Percentiles rank a stretch among this genome's conserved stretches.
Conservation (phyloP, 108 stramenopile species). For the Nitzschia inconspicua region DNA sequence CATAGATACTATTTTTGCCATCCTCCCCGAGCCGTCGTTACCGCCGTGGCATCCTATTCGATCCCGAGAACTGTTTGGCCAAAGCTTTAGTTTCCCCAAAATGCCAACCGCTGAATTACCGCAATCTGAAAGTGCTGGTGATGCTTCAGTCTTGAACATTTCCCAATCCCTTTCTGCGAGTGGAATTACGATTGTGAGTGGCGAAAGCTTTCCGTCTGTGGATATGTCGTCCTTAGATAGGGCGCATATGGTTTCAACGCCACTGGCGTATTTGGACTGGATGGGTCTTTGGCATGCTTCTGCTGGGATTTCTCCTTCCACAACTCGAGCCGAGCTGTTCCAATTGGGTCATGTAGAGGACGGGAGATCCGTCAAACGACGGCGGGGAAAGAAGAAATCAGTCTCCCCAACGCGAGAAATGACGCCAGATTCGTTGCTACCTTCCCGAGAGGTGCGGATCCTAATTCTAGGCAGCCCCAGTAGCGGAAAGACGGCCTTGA, state of each 20-base stretch:
- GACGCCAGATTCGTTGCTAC: slow-evolving; percentile 22
- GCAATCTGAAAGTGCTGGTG: slow-evolving; percentile 18
- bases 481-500: slow-evolving; percentile 43
- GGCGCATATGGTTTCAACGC: slow-evolving; percentile 21
- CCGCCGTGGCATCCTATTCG: slow-evolving; percentile 76
- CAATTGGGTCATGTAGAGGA: slow-evolving; percentile 59
- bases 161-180: slow-evolving; percentile 60
- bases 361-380: slow-evolving; percentile 10
- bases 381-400: slow-evolving; percentile 7
- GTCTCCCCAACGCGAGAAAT: slow-evolving; percentile 1
- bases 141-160: slow-evolving; percentile 21
- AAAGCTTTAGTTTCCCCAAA: slow-evolving; percentile 57
- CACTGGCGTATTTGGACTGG: slow-evolving; percentile 69
- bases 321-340: slow-evolving; percentile 61
- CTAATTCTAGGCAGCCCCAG: slow-evolving; percentile 59
- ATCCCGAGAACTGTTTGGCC: slow-evolving; percentile 44
- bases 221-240: slow-evolving; percentile 38
- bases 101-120: slow-evolving; percentile 25
- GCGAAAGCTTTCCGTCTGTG: slow-evolving; percentile 55
- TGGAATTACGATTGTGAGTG: slow-evolving; percentile 73
- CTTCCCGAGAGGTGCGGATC: slow-evolving; percentile 54
- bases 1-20: slow-evolving; percentile 56
- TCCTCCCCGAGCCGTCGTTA: slow-evolving; percentile 49
- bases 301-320: slow-evolving; percentile 57
- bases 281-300: slow-evolving; percentile 80